Conservation (phyloP, 768 basidiomycete genomes). For the Leccinellum albellum region DNA sequence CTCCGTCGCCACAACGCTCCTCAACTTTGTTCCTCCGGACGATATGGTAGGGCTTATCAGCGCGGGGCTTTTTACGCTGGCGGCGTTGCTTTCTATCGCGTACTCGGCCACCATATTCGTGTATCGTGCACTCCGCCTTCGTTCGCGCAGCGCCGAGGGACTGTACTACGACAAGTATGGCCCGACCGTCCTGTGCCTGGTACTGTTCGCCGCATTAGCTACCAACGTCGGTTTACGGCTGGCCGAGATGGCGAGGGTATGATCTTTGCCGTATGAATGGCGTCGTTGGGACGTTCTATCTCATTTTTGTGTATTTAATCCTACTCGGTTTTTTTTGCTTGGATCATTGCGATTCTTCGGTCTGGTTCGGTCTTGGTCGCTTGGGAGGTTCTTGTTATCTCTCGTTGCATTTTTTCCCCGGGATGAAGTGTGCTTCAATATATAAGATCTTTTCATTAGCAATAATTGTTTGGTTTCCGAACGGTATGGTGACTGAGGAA, state of each 20-base stretch:
- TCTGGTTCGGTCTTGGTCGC: neutral
- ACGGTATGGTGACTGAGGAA: slow-evolving; percentile 27
- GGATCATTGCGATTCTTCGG: too few species aligned
- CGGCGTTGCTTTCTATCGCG: slow-evolving; percentile 83
- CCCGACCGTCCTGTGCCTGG: slow-evolving; percentile 68
- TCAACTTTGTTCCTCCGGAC: slow-evolving; percentile 76
- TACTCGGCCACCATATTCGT: slow-evolving; percentile 84
- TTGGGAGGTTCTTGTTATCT: neutral
- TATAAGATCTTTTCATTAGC: slow-evolving; percentile 25
- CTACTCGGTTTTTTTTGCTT: too few species aligned
- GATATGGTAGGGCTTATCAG: slow-evolving; percentile 79
- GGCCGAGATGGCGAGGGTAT: slow-evolving; percentile 43
- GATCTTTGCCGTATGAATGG: neutral
- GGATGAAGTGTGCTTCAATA: neutral
- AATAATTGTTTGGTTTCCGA: slow-evolving; percentile 12
- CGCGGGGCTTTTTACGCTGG: slow-evolving; percentile 83
- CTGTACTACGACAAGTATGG: slow-evolving; percentile 90
- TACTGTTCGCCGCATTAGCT: slow-evolving; percentile 64
- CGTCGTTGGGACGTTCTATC: neutral
- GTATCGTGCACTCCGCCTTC: slow-evolving; percentile 65
- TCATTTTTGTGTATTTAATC: too few species aligned
- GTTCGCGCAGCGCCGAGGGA: slow-evolving; percentile 69
- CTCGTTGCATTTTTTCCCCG: neutral
- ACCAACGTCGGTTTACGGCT: slow-evolving; percentile 73
- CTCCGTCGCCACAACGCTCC: slow-evolving; percentile 82